These are phyloP conservation scores for Diospyros kaki DNA, from an alignment of 148 eudicot species.

Conservation along the genomic window DNA sequence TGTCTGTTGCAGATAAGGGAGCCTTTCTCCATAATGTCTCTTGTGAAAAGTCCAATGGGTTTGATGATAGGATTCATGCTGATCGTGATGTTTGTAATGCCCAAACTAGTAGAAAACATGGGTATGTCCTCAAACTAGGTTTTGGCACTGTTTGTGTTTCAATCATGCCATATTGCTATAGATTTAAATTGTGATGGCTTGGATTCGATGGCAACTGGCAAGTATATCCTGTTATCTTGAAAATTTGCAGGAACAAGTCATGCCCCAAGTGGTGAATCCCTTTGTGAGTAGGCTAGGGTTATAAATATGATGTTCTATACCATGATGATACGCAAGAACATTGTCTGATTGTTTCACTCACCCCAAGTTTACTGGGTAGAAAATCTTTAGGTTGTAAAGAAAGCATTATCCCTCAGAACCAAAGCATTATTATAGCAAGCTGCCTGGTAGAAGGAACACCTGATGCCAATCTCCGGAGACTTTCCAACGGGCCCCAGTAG, in stretches of 20 bases:
- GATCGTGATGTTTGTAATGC: constrained; percentile 85
- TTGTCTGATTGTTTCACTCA: no score
- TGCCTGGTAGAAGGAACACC: background rate
- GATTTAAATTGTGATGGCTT: background rate
- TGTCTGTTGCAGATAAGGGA: constrained; percentile 71
- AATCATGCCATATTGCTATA: background rate
- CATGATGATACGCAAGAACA: no score
- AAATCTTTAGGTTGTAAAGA: no score
- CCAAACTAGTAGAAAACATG: constrained; percentile 78
- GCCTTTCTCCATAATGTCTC: constrained; percentile 65
- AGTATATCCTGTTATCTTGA: background rate
- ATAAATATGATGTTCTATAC: background rate
- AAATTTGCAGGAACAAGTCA: background rate
- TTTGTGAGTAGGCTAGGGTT: background rate
- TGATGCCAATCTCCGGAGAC: background rate
- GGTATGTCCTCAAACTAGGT: constrained; percentile 43
- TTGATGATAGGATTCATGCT: constrained; percentile 93
- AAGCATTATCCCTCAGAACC: no score
- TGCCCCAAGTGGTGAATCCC: background rate
- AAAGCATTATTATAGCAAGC: no score
- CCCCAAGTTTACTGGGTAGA: no score
- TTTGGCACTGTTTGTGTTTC: background rate
- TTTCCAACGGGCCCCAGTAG: background rate
- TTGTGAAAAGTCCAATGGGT: constrained; percentile 95
- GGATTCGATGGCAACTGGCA: background rate